Conservation (phyloP, 2,329 filamentous ascomycete genomes). For the Xylariaceae sp. region DNA sequence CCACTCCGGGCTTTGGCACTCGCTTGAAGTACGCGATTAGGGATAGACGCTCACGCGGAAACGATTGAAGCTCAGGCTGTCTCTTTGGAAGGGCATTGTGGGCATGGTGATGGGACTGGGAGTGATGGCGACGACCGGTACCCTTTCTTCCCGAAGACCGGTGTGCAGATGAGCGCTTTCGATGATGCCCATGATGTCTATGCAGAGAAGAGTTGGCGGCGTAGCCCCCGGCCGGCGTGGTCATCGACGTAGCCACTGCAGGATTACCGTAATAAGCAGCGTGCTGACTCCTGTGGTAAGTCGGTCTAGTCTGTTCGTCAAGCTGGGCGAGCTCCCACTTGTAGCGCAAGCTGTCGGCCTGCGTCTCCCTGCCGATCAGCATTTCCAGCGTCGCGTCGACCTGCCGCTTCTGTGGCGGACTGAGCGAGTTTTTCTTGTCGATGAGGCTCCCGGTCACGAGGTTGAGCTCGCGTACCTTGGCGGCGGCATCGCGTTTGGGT, state of each 20-base stretch:
- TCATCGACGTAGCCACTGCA: too few relatives aligned
- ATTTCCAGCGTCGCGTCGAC: conserved; percentile 35
- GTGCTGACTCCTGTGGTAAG: too few relatives aligned
- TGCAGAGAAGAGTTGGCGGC: too few relatives aligned
- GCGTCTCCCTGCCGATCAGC: conserved; percentile 32
- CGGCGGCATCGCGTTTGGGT: conserved; percentile 33
- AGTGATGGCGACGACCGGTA: too few relatives aligned
- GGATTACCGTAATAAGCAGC: too few relatives aligned
- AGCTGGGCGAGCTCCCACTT: conserved; percentile 41
- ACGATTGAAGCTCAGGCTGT: too few relatives aligned
- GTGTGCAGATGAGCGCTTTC: conserved; percentile 4
- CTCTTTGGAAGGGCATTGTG: neutral
- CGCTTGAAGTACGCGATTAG: conserved; percentile 44
- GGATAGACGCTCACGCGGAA: conserved; percentile 36
- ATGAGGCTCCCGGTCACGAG: conserved; percentile 26
- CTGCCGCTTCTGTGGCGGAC: conserved; percentile 35
- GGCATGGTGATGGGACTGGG: too few relatives aligned
- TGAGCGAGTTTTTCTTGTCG: conserved; percentile 37
- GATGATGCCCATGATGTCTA: neutral
- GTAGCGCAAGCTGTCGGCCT: conserved; percentile 33
- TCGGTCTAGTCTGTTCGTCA: conserved; percentile 33
- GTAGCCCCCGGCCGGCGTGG: too few relatives aligned
- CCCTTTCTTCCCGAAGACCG: conserved; percentile 5
- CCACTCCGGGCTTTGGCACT: conserved; percentile 30
- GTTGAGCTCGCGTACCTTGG: conserved; percentile 36